A percentile compares a stretch with the other conserved stretches of the same genome.
These are phyloP conservation scores for Fagopyrum esculentum DNA, from an alignment of 148 eudicot genomes.

Conservation along the genomic window DNA sequence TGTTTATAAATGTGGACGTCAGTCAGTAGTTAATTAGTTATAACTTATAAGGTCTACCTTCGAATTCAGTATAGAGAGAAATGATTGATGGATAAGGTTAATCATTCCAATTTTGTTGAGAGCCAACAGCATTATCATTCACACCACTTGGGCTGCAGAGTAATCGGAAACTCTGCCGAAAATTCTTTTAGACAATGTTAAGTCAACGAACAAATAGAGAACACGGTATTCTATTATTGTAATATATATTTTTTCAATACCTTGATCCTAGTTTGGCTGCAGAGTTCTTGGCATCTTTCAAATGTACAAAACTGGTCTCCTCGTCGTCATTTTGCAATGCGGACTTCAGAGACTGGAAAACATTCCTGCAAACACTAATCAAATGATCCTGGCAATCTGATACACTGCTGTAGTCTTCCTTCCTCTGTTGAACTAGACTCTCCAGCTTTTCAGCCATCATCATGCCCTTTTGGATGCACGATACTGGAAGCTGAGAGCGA, in stretches of 20 bases:
- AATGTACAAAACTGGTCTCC: slow-evolving; percentile 24
- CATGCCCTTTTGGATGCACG: slow-evolving; percentile 58
- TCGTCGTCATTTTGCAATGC: slow-evolving; percentile 33
- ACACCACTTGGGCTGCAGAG: no score
- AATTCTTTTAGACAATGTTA: no score
- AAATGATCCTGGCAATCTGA: slow-evolving; percentile 17
- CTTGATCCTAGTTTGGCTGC: slow-evolving; percentile 34
- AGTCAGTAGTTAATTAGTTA: no score
- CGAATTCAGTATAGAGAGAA: no score
- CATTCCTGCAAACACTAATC: slow-evolving; percentile 21
- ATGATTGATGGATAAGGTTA: no score
- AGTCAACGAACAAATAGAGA: no score
- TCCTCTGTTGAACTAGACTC: slow-evolving; percentile 41
- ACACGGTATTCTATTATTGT: no score
- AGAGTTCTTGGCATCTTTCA: slow-evolving; percentile 44
- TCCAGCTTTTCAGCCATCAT: slow-evolving; percentile 70
- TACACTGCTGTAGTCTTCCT: slow-evolving; percentile 9
- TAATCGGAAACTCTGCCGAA: no score
- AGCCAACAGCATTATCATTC: no score
- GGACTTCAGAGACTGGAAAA: slow-evolving; percentile 37
- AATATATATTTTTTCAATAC: not conserved
- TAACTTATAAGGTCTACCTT: no score
- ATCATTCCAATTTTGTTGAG: no score
- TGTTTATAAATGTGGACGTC: no score
- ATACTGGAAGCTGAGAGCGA: slow-evolving; percentile 56